Conservation (phyloP, 2,329 filamentous ascomycete species). For the Blastomyces percursus region DNA sequence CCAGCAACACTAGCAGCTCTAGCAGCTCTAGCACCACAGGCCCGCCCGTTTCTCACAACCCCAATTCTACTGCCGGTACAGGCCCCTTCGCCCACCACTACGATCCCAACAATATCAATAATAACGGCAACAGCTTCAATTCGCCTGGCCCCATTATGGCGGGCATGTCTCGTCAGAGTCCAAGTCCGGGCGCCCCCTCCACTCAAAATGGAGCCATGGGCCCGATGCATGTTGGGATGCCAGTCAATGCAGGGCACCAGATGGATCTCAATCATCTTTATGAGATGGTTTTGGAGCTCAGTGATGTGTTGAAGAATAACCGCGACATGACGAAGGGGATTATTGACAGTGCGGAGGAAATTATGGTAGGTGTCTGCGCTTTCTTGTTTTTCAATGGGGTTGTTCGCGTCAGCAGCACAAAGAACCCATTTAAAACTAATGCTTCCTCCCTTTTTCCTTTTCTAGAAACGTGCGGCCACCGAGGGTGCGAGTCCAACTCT, state of each 20-base stretch:
- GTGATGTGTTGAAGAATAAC: conserved; percentile 39
- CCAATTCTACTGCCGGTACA: background rate
- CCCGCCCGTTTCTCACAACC: background rate
- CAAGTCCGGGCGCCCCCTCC: conserved; percentile 18
- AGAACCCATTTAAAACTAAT: background rate
- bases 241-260: conserved; percentile 41
- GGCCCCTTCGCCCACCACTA: conserved; percentile 25
- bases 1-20: conserved; percentile 2
- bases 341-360: conserved; percentile 40
- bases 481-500: conserved; percentile 31
- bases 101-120: conserved; percentile 22
- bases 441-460: conserved; percentile 10
- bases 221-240: conserved; percentile 29
- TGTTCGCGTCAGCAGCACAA: background rate
- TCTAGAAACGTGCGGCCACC: conserved; percentile 33
- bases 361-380: conserved; percentile 30
- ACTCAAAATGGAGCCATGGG: conserved; percentile 7
- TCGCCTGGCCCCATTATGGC: conserved; percentile 6
- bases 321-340: conserved; percentile 40
- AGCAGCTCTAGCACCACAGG: conserved; percentile 2
- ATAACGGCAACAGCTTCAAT: conserved; percentile 22
- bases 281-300: conserved; percentile 41
- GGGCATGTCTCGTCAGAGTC: conserved; percentile 24
- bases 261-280: conserved; percentile 43
- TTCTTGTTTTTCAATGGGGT: background rate